A percentile compares a stretch with the other conserved stretches of the same genome.
These are phyloP conservation scores for Lasiosphaeriaceae sp. DNA, from an alignment of 495 filamentous ascomycete genomes.

Conservation along the genomic window DNA sequence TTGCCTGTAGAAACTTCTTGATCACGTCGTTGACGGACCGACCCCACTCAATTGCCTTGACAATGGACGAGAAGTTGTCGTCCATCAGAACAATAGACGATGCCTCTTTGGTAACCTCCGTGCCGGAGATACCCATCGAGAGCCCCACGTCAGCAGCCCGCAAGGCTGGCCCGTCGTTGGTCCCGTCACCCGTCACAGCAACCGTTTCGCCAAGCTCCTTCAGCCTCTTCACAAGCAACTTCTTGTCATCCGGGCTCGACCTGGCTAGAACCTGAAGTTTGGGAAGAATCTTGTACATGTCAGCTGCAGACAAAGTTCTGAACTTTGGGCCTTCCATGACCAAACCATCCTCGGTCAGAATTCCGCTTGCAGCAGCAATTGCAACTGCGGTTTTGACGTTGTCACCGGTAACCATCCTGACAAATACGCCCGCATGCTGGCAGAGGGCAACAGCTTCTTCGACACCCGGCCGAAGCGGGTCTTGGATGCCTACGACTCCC, in stretches of 20 bases:
- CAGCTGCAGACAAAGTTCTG: constrained; percentile 58
- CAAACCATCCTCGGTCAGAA: constrained; percentile 69
- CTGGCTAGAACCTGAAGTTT: constrained; percentile 79
- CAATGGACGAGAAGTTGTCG: constrained; percentile 87
- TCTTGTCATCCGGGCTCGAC: constrained; percentile 82
- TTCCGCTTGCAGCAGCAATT: constrained; percentile 80
- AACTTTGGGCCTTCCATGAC: constrained; percentile 84
- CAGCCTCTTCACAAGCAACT: constrained; percentile 70
- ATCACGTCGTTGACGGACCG: constrained; percentile 85
- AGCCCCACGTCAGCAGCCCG: constrained; percentile 88
- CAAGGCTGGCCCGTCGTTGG: constrained; percentile 85
- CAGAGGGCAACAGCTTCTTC: constrained; percentile 70
- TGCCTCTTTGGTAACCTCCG: constrained; percentile 88
- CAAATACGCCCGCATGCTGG: constrained; percentile 74
- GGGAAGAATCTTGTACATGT: constrained; percentile 70
- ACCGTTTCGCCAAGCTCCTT: constrained; percentile 87
- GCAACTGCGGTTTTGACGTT: constrained; percentile 82
- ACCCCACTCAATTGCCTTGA: constrained; percentile 86
- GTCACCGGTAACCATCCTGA: constrained; percentile 90
- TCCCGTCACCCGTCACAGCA: constrained; percentile 90
- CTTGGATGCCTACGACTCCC: constrained; percentile 72
- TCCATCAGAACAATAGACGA: constrained; percentile 94
- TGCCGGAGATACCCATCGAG: constrained; percentile 87
- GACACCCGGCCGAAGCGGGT: constrained; percentile 72
- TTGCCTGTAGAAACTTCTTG: constrained; percentile 79